phyloP scores from a whole-genome alignment of 1,139 yeast genomes.

The Magnusiomyces paraingens region DNA sequence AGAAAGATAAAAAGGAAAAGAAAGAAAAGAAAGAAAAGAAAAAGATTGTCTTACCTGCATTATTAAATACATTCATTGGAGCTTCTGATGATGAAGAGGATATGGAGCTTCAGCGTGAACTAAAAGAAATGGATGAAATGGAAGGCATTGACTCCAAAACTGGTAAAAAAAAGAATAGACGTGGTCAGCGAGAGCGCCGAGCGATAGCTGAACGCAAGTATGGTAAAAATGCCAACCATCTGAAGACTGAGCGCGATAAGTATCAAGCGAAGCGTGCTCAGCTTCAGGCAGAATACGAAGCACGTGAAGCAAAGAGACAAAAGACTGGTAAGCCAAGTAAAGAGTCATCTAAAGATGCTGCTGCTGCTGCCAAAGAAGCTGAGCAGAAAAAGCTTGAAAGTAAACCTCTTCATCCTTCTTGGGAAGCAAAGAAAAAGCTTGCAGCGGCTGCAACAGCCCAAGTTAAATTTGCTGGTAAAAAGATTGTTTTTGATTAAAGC shows the following conservation, averaged over 20 bases:
- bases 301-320: constrained; percentile 51
- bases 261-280: constrained; percentile 44
- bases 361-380: constrained; percentile 26
- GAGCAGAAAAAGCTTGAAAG: constrained; percentile 19
- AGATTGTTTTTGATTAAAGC: constrained; percentile 51
- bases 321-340: constrained; percentile 18
- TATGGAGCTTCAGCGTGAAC: constrained; percentile 18
- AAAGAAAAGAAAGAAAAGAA: constrained; percentile 28
- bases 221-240: constrained; percentile 80
- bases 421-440: constrained; percentile 81
- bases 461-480: constrained; percentile 75
- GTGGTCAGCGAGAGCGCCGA: constrained; percentile 96
- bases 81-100: constrained; percentile 53
- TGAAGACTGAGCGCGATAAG: constrained; percentile 54
- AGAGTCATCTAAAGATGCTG: constrained; percentile 26
- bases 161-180: constrained; percentile 73
- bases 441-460: constrained; percentile 38
- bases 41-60: constrained; percentile 51
- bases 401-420: constrained; percentile 74
- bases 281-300: constrained; percentile 57
- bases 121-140: not conserved
- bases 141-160: constrained; percentile 40
- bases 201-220: constrained; percentile 91
- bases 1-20: constrained; percentile 42
- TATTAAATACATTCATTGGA: constrained; percentile 84